phyloP scores from a whole-genome alignment of 129 eudicot species.

The Arctium lappa region DNA sequence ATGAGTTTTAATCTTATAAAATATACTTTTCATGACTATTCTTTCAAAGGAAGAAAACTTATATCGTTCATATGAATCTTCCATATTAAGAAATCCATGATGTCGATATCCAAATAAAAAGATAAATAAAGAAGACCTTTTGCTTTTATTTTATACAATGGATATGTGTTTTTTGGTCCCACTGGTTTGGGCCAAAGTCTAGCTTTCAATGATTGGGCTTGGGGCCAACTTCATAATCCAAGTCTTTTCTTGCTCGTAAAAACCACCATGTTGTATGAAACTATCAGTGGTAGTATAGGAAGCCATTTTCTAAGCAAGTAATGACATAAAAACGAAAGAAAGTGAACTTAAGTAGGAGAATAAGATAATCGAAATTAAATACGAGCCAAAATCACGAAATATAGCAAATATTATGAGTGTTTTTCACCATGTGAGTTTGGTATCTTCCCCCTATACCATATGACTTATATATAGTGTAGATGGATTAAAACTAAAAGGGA shows the following conservation, averaged over 20 bases:
- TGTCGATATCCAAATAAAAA: not conserved
- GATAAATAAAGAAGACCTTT: not conserved
- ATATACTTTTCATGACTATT: not conserved
- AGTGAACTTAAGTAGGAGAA: no score
- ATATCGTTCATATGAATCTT: not conserved
- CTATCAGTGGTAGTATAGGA: no score
- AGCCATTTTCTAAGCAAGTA: no score
- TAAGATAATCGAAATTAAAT: no score
- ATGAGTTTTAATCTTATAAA: not conserved
- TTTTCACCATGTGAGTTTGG: no score
- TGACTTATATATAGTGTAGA: no score
- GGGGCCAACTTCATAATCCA: not conserved
- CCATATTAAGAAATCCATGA: not conserved
- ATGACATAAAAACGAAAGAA: no score
- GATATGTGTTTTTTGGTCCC: not conserved
- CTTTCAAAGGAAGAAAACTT: not conserved
- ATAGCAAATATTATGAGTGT: no score
- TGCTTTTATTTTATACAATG: not conserved
- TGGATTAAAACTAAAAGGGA: no score
- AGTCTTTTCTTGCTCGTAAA: not conserved
- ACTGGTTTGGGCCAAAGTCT: not conserved
- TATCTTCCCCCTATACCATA: no score
- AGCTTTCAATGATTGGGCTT: not conserved
- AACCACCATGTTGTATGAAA: no score
- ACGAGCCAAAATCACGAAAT: no score